These are phyloP conservation scores for Chrysoporthe puriensis DNA, from an alignment of 2,329 filamentous ascomycete species.

Conservation along the genomic window DNA sequence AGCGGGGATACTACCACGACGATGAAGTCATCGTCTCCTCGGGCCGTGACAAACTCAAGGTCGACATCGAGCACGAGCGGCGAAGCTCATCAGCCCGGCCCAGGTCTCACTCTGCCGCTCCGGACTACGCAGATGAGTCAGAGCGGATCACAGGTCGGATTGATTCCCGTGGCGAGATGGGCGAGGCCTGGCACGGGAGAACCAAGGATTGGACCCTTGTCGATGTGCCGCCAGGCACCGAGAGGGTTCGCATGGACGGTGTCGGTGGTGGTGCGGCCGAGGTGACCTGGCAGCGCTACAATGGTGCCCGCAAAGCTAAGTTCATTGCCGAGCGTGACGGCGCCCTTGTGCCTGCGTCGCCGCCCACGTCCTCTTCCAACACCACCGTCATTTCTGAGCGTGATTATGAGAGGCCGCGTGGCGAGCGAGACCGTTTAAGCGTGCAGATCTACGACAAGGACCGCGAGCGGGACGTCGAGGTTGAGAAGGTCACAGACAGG, in stretches of 20 bases:
- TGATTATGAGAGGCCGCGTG: slow-evolving; percentile 36
- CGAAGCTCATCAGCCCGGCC: slow-evolving; percentile 45
- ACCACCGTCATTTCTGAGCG: slow-evolving; percentile 33
- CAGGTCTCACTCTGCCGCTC: slow-evolving; percentile 56
- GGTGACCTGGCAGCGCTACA: slow-evolving; percentile 78
- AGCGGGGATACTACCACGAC: slow-evolving; percentile 53
- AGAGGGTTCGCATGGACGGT: slow-evolving; percentile 81
- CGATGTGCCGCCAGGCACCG: slow-evolving; percentile 82
- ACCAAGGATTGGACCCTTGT: slow-evolving; percentile 81
- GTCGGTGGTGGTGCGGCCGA: slow-evolving; percentile 75
- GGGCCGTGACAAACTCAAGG: slow-evolving; percentile 53
- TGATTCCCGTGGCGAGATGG: slow-evolving; percentile 65
- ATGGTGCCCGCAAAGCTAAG: slow-evolving; percentile 73
- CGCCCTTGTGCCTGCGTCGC: slow-evolving; percentile 40
- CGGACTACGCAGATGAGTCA: slow-evolving; percentile 66
- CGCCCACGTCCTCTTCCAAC: slow-evolving; percentile 34
- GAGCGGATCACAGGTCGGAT: slow-evolving; percentile 62
- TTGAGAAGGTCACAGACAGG: slow-evolving; percentile 60
- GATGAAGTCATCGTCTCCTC: slow-evolving; percentile 70
- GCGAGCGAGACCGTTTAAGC: slow-evolving; percentile 46
- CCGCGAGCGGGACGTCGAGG: slow-evolving; percentile 53
- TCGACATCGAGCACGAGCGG: slow-evolving; percentile 46
- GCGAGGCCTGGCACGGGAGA: slow-evolving; percentile 74
- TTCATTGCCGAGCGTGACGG: slow-evolving; percentile 68
- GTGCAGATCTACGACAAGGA: slow-evolving; percentile 50